A percentile compares a stretch with the other conserved stretches of the same genome.
These are phyloP conservation scores for Dissophora globulifera DNA, from an alignment of 192 early-diverging fungal genomes.

Conservation along the genomic window DNA sequence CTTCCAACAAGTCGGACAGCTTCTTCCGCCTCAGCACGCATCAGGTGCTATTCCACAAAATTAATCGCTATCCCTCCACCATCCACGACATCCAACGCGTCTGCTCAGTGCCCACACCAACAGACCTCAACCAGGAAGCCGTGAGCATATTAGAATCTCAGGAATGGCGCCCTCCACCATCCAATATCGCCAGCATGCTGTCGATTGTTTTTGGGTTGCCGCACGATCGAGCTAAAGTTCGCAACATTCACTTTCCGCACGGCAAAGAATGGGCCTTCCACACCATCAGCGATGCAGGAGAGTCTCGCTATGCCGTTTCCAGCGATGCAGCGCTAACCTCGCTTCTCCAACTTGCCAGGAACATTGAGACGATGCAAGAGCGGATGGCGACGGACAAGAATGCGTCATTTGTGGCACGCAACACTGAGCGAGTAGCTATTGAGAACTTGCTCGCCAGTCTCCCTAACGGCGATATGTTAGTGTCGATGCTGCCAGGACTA, in stretches of 20 bases:
- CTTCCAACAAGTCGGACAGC: conserved; percentile 22
- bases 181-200: not conserved
- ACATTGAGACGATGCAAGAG: conserved; percentile 3
- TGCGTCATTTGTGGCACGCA: not conserved
- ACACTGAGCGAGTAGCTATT: not conserved
- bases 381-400: not conserved
- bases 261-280: not conserved
- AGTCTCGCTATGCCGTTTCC: no score
- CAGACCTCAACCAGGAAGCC: not conserved
- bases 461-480: not conserved
- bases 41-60: conserved; percentile 6
- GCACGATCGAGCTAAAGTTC: not conserved
- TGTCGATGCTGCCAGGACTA: not conserved
- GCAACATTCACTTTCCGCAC: conserved; percentile 2
- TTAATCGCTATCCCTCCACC: not conserved
- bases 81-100: conserved; percentile 13
- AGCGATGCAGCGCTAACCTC: not conserved
- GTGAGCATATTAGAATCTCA: not conserved
- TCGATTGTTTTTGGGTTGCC: conserved; percentile 1
- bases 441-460: not conserved
- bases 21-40: conserved; percentile 14
- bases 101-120: conserved; percentile 10
- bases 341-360: conserved; percentile 3
- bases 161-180: conserved; percentile 3
- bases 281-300: no score